phyloP scores from a whole-genome alignment of 1,139 yeast species.

The Wickerhamomyces sp. region DNA sequence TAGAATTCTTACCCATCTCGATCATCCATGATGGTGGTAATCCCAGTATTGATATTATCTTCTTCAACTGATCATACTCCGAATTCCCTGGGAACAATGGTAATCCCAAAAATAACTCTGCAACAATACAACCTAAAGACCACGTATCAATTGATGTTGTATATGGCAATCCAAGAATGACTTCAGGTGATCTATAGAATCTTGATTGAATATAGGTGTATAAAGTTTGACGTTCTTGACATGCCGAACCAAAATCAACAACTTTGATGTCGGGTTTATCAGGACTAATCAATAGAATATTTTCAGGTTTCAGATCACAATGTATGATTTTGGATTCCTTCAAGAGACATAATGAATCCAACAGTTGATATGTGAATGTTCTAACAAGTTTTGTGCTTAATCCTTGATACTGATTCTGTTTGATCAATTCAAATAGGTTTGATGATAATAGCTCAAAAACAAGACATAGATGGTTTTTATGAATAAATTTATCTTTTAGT shows the following conservation, averaged over 20 bases:
- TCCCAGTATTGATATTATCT: slow-evolving; percentile 81
- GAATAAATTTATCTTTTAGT: slow-evolving; percentile 84
- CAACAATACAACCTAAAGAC: slow-evolving; percentile 96
- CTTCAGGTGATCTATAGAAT: slow-evolving; percentile 95
- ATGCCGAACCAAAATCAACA: slow-evolving; percentile 95
- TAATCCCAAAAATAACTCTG: slow-evolving; percentile 86
- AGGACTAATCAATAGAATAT: slow-evolving; percentile 73
- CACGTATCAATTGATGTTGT: slow-evolving; percentile 96
- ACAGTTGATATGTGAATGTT: slow-evolving; percentile 70
- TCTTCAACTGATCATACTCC: slow-evolving; percentile 82
- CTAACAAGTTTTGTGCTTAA: slow-evolving; percentile 75
- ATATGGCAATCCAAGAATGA: slow-evolving; percentile 83
- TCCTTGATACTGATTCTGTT: slow-evolving; percentile 93
- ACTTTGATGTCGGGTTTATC: slow-evolving; percentile 88
- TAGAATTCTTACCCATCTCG: slow-evolving; percentile 86
- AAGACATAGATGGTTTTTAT: slow-evolving; percentile 85
- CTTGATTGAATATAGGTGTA: slow-evolving; percentile 95
- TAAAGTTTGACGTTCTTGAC: slow-evolving; percentile 84
- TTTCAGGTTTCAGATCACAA: slow-evolving; percentile 96
- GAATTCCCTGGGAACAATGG: slow-evolving; percentile 96
- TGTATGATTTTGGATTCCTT: slow-evolving; percentile 86
- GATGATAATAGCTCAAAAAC: slow-evolving; percentile 88
- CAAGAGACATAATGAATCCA: slow-evolving; percentile 74
- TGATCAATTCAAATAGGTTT: slow-evolving; percentile 82
- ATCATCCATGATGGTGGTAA: slow-evolving; percentile 94